Evolutionary conservation across 345 rosid genomes (phyloP).

Genomic region (Eucalyptus cloeziana): DNA sequence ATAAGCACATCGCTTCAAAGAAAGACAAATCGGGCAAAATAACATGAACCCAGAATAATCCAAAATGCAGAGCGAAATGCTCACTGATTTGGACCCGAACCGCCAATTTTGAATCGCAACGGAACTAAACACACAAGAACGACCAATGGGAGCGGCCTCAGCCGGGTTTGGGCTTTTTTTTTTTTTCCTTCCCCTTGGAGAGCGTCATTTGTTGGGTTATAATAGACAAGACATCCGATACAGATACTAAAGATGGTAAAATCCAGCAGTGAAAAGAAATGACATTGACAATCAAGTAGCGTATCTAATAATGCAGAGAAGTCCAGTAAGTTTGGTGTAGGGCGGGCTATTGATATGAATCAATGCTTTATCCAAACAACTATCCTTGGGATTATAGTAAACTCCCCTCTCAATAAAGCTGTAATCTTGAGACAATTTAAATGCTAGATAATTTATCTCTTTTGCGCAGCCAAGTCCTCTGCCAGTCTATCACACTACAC

Average conservation of each 20-base stretch:
- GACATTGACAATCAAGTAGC: background rate
- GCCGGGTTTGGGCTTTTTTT: fast-evolving
- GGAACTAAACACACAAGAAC: background rate
- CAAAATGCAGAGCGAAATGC: background rate
- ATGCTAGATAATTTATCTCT: background rate
- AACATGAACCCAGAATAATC: background rate
- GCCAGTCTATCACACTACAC: background rate
- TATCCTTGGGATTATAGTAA: background rate
- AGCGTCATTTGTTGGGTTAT: background rate
- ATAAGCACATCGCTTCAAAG: background rate
- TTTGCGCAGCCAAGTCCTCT: background rate
- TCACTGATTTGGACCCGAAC: background rate
- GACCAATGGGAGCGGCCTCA: background rate
- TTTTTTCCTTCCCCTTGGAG: background rate
- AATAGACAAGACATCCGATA: background rate
- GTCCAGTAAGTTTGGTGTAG: background rate
- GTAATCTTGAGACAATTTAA: background rate
- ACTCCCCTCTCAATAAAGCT: background rate
- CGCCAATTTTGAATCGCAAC: background rate
- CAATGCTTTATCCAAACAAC: background rate
- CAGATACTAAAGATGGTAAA: background rate
- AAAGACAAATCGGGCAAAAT: background rate
- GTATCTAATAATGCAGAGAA: background rate
- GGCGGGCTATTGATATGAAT: background rate
- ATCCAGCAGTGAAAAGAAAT: background rate